phyloP scores from a whole-genome alignment of 116 monocot species.

The Dioscorea cayenensis region DNA sequence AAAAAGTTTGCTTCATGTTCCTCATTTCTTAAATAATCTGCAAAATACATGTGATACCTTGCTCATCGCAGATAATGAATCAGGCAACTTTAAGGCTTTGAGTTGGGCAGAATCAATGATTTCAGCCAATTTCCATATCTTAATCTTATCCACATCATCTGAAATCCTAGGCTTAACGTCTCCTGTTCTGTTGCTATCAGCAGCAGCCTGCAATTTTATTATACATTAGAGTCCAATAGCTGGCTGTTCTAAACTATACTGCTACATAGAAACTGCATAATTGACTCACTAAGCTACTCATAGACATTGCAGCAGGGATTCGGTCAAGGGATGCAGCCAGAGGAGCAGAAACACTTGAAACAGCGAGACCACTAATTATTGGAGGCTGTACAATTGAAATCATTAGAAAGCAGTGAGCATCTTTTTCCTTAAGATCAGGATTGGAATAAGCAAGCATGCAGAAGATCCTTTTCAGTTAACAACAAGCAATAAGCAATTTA shows the following conservation, averaged over 20 bases:
- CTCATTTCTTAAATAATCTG: too few species aligned
- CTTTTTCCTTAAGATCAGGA: too few species aligned
- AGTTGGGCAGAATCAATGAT: conserved; percentile 63
- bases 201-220: conserved; percentile 40
- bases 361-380: conserved; percentile 41
- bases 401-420: too few species aligned
- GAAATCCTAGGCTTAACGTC: conserved; percentile 78
- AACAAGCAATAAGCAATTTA: background rate
- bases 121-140: conserved; percentile 84
- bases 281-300: conserved; percentile 40
- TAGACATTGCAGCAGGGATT: conserved; percentile 33
- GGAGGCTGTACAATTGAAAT: conserved; percentile 28
- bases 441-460: too few species aligned
- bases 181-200: conserved; percentile 43
- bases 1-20: too few species aligned
- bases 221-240: background rate
- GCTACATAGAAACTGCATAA: background rate
- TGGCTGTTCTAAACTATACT: too few species aligned
- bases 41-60: conserved; percentile 37
- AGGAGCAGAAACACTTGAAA: conserved; percentile 46
- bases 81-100: conserved; percentile 67
- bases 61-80: conserved; percentile 39
- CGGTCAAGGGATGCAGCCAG: conserved; percentile 39
- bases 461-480: background rate
- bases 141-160: conserved; percentile 74